phyloP scores from a whole-genome alignment of 2,329 filamentous ascomycete species.

The Chaetomiaceae sp. region DNA sequence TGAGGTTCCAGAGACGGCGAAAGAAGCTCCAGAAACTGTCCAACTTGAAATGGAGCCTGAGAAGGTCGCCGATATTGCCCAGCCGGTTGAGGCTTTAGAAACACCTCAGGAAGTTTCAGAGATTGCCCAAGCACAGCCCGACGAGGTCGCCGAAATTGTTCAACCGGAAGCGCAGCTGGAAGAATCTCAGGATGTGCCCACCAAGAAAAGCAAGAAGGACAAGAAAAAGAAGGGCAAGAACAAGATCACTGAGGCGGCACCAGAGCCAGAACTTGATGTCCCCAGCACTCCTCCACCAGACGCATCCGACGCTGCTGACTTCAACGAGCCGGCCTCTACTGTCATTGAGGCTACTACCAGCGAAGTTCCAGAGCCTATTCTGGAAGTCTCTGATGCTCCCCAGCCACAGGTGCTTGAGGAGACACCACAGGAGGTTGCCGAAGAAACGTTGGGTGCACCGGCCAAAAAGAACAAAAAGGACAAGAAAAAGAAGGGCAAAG shows the following conservation, averaged over 20 bases:
- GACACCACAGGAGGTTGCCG: neutral
- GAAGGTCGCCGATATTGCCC: conserved; percentile 11
- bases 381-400: neutral
- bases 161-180: neutral
- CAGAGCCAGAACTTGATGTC: neutral
- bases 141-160: neutral
- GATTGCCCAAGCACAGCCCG: conserved; percentile 2
- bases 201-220: conserved; percentile 35
- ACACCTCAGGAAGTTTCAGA: neutral
- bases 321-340: neutral
- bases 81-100: neutral
- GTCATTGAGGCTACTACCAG: neutral
- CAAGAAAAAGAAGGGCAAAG: conserved; percentile 31
- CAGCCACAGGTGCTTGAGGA: neutral
- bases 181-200: conserved; percentile 5
- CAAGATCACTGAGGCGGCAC: conserved; percentile 8
- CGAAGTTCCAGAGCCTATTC: neutral
- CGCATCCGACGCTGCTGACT: neutral
- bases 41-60: neutral
- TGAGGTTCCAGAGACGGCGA: neutral
- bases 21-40: neutral
- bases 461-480: conserved; percentile 1
- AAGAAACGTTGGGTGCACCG: neutral
- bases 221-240: conserved; percentile 30
- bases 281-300: neutral